Evolutionary conservation across 2,329 filamentous ascomycete genomes (phyloP).

Genomic region (Epichloe hybrida): DNA sequence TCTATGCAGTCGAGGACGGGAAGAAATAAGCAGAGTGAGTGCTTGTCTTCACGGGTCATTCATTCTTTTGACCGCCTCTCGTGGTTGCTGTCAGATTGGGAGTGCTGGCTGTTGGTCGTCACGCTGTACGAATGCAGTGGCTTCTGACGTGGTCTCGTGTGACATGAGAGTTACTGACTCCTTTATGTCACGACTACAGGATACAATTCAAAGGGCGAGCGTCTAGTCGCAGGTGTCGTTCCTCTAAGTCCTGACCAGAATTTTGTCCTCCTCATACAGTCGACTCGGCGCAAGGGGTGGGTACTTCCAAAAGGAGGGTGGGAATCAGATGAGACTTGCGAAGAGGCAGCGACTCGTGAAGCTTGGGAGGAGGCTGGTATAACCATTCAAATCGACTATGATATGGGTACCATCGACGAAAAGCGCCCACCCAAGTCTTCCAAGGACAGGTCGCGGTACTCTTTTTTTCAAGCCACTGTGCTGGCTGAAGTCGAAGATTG

Average conservation of each 20-base stretch:
- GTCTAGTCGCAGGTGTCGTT: slow-evolving; percentile 88
- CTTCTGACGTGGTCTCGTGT: slow-evolving; percentile 1
- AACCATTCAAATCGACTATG: slow-evolving; percentile 67
- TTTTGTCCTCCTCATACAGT: slow-evolving; percentile 87
- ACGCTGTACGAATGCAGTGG: not conserved
- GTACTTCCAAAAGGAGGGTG: slow-evolving; percentile 96
- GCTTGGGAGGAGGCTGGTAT: slow-evolving; percentile 98
- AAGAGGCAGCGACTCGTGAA: slow-evolving; percentile 74
- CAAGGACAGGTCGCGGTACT: slow-evolving; percentile 52
- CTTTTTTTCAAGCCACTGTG: slow-evolving; percentile 83
- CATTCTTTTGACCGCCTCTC: not conserved
- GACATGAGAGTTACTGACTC: slow-evolving; percentile 7
- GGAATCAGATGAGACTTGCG: slow-evolving; percentile 85
- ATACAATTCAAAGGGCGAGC: slow-evolving; percentile 83
- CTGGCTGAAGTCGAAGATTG: slow-evolving; percentile 73
- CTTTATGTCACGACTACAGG: slow-evolving; percentile 39
- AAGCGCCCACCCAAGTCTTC: slow-evolving; percentile 64
- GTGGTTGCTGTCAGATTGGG: not conserved
- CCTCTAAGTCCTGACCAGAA: slow-evolving; percentile 76
- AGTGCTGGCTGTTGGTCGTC: not conserved
- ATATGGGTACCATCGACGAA: slow-evolving; percentile 78
- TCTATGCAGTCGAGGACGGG: slow-evolving; percentile 64
- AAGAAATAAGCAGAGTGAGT: slow-evolving; percentile 67
- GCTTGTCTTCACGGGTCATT: slow-evolving; percentile 5
- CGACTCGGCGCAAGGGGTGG: slow-evolving; percentile 81